Conservation (phyloP, 139 green algal genomes). For the Nannochloris sp. region DNA sequence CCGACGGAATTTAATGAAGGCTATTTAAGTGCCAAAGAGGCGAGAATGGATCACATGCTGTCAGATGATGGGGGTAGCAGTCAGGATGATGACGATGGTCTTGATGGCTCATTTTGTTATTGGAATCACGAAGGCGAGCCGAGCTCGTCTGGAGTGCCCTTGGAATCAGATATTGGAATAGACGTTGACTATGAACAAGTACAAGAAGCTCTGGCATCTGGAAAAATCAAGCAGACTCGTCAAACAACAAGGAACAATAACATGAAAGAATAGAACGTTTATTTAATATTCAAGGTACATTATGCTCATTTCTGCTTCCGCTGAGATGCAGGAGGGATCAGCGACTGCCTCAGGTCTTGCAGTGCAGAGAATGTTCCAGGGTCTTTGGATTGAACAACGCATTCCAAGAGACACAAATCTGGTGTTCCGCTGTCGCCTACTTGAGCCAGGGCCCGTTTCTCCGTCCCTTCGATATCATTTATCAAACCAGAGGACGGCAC, state of each 20-base stretch:
- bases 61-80: neutral
- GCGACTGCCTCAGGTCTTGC: conserved; percentile 1
- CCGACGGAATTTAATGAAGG: conserved; percentile 57
- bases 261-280: neutral
- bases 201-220: neutral
- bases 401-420: neutral
- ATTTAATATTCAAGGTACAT: neutral
- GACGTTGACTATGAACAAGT: neutral
- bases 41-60: conserved; percentile 38
- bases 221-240: neutral
- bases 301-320: neutral
- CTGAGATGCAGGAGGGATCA: neutral
- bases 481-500: conserved; percentile 4
- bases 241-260: neutral
- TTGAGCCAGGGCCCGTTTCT: conserved; percentile 1
- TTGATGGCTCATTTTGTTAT: conserved; percentile 41
- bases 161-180: conserved; percentile 10
- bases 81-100: neutral
- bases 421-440: neutral
- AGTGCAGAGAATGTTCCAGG: conserved; percentile 1
- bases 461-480: conserved; percentile 5
- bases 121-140: conserved; percentile 61
- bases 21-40: conserved; percentile 44
- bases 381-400: conserved; percentile 5
- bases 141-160: conserved; percentile 15